Conservation (phyloP, 352 stramenopile genomes). For the Globisporangium yorkense region DNA sequence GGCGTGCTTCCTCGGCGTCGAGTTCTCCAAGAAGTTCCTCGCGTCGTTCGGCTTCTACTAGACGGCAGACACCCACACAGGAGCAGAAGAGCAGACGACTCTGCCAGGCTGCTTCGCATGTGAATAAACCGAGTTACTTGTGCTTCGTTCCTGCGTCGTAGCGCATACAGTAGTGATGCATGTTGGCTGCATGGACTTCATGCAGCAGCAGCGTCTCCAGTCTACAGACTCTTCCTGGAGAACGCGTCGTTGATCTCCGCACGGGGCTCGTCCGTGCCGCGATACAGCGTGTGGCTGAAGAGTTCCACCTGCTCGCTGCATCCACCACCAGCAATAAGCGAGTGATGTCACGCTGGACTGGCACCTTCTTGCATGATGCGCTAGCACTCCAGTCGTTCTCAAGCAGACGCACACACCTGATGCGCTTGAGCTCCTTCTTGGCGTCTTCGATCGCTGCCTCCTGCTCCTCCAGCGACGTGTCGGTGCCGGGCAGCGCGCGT, state of each 20-base stretch:
- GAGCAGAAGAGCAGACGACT: background rate
- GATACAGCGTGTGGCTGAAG: constrained; percentile 84
- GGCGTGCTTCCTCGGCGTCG: constrained; percentile 91
- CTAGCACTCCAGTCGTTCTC: background rate
- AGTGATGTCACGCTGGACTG: no score
- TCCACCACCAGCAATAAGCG: background rate
- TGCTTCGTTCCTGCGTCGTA: background rate
- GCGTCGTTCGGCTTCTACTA: constrained; percentile 74
- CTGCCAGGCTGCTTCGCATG: background rate
- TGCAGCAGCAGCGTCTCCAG: background rate
- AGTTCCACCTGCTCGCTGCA: constrained; percentile 73
- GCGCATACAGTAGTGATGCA: no score
- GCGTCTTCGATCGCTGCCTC: constrained; percentile 61
- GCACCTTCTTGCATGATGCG: no score
- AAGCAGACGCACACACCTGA: constrained; percentile 36
- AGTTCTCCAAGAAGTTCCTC: constrained; percentile 86
- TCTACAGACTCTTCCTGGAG: constrained; percentile 67
- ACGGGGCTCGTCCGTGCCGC: constrained; percentile 77
- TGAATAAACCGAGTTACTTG: background rate
- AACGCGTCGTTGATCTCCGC: constrained; percentile 82
- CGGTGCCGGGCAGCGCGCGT: constrained; percentile 59
- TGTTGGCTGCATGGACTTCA: no score
- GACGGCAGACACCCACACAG: background rate
- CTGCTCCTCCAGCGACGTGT: constrained; percentile 77
- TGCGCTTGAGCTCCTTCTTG: constrained; percentile 69